Evolutionary conservation across 495 filamentous ascomycete species (phyloP).

Genomic region (Penicillium cinerascens): DNA sequence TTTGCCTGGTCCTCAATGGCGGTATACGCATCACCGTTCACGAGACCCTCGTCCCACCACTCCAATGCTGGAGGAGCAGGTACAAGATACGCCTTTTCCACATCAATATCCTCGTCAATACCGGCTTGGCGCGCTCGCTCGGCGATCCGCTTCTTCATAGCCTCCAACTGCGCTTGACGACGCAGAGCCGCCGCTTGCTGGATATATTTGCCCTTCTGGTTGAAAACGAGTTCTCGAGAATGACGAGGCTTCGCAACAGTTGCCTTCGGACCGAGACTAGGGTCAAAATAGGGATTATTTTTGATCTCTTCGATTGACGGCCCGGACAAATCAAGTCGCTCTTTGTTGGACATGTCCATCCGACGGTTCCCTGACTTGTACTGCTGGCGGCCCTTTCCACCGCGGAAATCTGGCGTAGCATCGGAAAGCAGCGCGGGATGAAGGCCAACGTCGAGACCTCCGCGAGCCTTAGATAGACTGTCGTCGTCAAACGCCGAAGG

Average conservation of each 20-base stretch:
- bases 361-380: slow-evolving; percentile 59
- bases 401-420: slow-evolving; percentile 57
- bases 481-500: slow-evolving; percentile 47
- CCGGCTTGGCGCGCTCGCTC: slow-evolving; percentile 78
- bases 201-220: slow-evolving; percentile 96
- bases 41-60: slow-evolving; percentile 95
- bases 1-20: slow-evolving; percentile 58
- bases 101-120: slow-evolving; percentile 85
- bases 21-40: slow-evolving; percentile 70
- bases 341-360: slow-evolving; percentile 34
- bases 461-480: slow-evolving; percentile 50
- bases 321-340: slow-evolving; percentile 65
- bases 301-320: slow-evolving; percentile 64
- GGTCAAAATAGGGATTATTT: slow-evolving; percentile 85
- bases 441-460: slow-evolving; percentile 84
- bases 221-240: slow-evolving; percentile 78
- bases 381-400: slow-evolving; percentile 53
- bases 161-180: slow-evolving; percentile 82
- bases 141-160: slow-evolving; percentile 90
- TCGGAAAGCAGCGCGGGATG: slow-evolving; percentile 85
- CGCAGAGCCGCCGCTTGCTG: slow-evolving; percentile 85
- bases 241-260: slow-evolving; percentile 61
- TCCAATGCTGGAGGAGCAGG: slow-evolving; percentile 83
- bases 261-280: slow-evolving; percentile 60
- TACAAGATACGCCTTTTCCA: slow-evolving; percentile 83